Conservation (phyloP, 192 early-diverging fungal species). For the Rhizophlyctis rosea region DNA sequence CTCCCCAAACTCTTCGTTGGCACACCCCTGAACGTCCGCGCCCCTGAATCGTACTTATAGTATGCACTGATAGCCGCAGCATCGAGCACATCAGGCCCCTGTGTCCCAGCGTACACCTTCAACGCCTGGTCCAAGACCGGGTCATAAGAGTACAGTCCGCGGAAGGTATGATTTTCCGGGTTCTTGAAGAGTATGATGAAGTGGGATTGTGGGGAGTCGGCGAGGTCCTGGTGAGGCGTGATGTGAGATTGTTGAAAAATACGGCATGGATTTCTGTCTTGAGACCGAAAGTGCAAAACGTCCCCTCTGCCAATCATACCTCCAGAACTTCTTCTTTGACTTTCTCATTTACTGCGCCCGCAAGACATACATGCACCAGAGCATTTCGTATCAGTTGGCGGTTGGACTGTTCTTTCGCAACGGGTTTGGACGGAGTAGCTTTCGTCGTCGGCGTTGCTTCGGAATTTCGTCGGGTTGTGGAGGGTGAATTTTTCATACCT, state of each 20-base stretch:
- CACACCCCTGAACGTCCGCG: conserved; percentile 42
- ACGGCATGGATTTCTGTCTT: too few relatives aligned
- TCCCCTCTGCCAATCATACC: too few relatives aligned
- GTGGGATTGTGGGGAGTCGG: conserved; percentile 31
- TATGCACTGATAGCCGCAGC: conserved; percentile 35
- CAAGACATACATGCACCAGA: conserved; percentile 51
- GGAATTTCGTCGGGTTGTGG: neutral
- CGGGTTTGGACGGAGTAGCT: neutral
- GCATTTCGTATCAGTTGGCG: conserved; percentile 50
- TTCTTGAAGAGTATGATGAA: conserved; percentile 53
- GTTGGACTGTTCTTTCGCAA: conserved; percentile 37
- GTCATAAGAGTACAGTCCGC: conserved; percentile 53
- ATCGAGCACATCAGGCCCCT: conserved; percentile 39
- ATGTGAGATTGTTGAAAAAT: conserved; percentile 2
- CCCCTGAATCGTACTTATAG: conserved; percentile 57
- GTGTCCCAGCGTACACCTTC: conserved; percentile 34
- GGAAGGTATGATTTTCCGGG: conserved; percentile 46
- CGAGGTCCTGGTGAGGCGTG: conserved; percentile 37
- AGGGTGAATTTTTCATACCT: conserved; percentile 1
- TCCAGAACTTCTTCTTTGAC: conserved; percentile 49
- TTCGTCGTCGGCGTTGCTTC: neutral
- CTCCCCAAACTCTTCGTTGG: conserved; percentile 49
- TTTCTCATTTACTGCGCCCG: conserved; percentile 46
- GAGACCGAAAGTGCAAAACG: conserved; percentile 8
- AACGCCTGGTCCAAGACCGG: conserved; percentile 34